Percentiles rank a stretch among this genome's conserved stretches.
Evolutionary conservation across 768 basidiomycete species (phyloP).

Genomic region (Boletus rubescentipes): DNA sequence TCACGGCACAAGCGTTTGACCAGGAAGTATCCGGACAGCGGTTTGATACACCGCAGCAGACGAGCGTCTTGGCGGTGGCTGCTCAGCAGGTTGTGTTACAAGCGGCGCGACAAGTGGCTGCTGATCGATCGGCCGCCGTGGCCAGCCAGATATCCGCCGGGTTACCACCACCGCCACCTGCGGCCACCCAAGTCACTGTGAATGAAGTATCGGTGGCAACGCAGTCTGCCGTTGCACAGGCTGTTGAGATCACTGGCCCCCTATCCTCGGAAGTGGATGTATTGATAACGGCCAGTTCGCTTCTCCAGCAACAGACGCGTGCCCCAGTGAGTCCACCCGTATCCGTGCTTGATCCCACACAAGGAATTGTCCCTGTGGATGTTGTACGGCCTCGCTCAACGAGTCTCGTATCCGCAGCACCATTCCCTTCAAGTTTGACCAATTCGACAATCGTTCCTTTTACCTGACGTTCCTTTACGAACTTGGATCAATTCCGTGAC

Average conservation of each 20-base stretch:
- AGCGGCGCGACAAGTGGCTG: constrained; percentile 62
- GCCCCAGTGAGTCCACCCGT: constrained; percentile 27
- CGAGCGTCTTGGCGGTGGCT: constrained; percentile 64
- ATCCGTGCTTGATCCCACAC: constrained; percentile 26
- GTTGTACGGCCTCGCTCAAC: constrained; percentile 37
- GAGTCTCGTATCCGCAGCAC: constrained; percentile 26
- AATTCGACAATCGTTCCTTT: constrained; percentile 21
- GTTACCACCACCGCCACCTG: constrained; percentile 31
- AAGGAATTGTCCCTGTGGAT: constrained; percentile 28
- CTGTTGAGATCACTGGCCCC: constrained; percentile 73
- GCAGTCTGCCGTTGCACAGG: constrained; percentile 78
- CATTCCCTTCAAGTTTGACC: constrained; percentile 27
- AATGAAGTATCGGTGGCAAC: constrained; percentile 61
- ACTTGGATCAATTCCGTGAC: constrained; percentile 28
- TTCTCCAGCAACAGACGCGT: constrained; percentile 47
- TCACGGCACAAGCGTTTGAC: constrained; percentile 74
- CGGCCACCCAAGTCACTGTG: constrained; percentile 47
- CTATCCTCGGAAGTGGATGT: constrained; percentile 79
- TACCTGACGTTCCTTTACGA: constrained; percentile 27
- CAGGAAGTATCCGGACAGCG: constrained; percentile 58
- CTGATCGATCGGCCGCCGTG: constrained; percentile 47
- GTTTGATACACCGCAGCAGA: constrained; percentile 46
- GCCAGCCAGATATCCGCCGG: constrained; percentile 42
- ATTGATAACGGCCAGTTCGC: constrained; percentile 63
- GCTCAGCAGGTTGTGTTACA: constrained; percentile 81